Evolutionary conservation across 768 basidiomycete species (phyloP).

Genomic region (Suillus plorans): DNA sequence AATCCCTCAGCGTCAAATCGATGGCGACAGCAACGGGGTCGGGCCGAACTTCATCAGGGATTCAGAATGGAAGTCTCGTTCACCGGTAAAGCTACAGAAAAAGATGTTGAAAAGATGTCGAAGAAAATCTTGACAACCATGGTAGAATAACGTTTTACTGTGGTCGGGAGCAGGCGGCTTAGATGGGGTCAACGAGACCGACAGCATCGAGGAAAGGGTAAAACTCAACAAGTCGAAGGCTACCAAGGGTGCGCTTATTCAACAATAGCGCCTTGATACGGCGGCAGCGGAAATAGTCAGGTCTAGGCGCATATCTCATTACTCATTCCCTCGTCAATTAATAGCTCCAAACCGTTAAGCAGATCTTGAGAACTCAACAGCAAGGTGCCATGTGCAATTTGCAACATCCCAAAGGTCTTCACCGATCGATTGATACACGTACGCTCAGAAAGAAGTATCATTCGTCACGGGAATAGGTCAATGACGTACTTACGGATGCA

Average conservation of each 20-base stretch:
- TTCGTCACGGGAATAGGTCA: conserved; percentile 44
- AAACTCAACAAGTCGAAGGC: conserved; percentile 1
- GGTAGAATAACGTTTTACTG: background rate
- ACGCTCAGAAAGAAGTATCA: conserved; percentile 32
- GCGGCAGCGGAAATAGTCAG: background rate
- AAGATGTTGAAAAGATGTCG: background rate
- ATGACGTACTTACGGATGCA: conserved; percentile 58
- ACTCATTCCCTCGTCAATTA: conserved; percentile 3
- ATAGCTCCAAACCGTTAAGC: background rate
- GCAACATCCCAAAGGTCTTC: conserved; percentile 4
- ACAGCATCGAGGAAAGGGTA: background rate
- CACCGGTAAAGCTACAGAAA: background rate
- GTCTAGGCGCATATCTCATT: background rate
- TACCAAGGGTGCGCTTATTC: background rate
- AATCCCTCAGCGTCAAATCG: background rate
- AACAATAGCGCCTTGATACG: background rate
- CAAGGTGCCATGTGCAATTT: conserved; percentile 1
- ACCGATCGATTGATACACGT: conserved; percentile 5
- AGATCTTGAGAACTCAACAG: conserved; percentile 26
- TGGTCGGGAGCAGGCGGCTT: background rate
- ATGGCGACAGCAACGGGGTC: background rate
- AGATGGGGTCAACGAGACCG: conserved; percentile 3
- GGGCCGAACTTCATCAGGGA: background rate
- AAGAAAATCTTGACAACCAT: background rate
- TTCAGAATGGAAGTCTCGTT: background rate